A percentile compares a stretch with the other conserved stretches of the same genome.
Conservation (phyloP, 768 basidiomycete genomes). For the Mrakia gelida region DNA sequence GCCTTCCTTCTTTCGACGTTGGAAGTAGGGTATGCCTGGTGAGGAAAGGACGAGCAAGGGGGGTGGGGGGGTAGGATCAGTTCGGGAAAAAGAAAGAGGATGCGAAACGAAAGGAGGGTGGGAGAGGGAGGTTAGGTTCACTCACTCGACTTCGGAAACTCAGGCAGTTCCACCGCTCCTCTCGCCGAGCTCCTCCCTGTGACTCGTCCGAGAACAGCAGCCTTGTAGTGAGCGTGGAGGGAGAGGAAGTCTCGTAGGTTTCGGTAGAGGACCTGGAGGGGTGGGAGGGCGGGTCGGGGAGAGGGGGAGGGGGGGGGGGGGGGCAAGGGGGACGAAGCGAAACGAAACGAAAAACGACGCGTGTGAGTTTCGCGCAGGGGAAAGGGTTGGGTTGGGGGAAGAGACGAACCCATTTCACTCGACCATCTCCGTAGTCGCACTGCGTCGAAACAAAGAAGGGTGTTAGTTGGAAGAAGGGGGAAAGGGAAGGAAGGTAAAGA, state of each 20-base stretch:
- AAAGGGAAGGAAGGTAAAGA: not conserved
- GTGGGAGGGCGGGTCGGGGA: not conserved
- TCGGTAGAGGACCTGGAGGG: conserved; percentile 50
- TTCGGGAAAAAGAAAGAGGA: not conserved
- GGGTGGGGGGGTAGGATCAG: too few species aligned
- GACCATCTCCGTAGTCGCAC: conserved; percentile 92
- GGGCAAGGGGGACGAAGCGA: not conserved
- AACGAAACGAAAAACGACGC: conserved; percentile 22
- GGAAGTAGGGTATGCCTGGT: conserved; percentile 82
- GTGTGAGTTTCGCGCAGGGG: too few species aligned
- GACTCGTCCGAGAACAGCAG: conserved; percentile 59
- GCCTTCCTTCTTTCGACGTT: conserved; percentile 40
- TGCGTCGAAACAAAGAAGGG: not conserved
- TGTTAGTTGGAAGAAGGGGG: not conserved
- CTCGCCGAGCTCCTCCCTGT: conserved; percentile 41
- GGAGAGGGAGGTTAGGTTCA: not conserved
- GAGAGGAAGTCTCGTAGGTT: conserved; percentile 87
- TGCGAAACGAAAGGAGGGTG: not conserved
- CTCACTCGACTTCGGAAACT: conserved; percentile 72
- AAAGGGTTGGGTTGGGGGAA: too few species aligned
- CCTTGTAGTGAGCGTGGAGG: conserved; percentile 79
- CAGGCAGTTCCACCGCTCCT: conserved; percentile 68
- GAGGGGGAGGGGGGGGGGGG: too few species aligned
- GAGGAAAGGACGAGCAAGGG: too few species aligned
- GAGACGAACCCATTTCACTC: conserved; percentile 85